A percentile compares a stretch with the other conserved stretches of the same genome.
These are phyloP conservation scores for Mycena leptocephala DNA, from an alignment of 768 basidiomycete species.

Conservation along the genomic window DNA sequence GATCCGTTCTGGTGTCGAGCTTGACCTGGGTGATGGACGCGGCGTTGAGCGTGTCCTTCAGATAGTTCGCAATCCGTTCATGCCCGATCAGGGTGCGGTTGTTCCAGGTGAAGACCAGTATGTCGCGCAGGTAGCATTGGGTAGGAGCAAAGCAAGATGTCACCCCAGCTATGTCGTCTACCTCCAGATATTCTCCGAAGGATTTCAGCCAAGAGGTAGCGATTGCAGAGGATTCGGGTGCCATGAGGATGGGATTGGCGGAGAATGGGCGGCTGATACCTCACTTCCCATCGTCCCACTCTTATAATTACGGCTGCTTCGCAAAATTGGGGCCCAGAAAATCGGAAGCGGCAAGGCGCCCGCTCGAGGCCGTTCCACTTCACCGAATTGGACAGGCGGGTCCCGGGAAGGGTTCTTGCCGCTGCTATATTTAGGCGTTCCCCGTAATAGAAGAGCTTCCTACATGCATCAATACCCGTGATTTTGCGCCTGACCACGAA, in stretches of 20 bases:
- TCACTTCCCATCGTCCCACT: no score
- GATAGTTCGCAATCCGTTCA: constrained; percentile 47
- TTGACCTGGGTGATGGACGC: constrained; percentile 45
- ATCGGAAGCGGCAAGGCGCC: no score
- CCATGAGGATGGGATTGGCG: background rate
- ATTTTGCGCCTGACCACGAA: no score
- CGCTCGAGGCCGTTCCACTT: no score
- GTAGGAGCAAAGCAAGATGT: background rate
- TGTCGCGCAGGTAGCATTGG: constrained; percentile 56
- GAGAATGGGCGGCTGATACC: background rate
- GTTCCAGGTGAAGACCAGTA: constrained; percentile 63
- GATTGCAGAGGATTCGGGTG: background rate
- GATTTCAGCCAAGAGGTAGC: background rate
- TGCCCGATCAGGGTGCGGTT: constrained; percentile 50
- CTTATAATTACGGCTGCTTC: no score
- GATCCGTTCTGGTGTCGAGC: constrained; percentile 40
- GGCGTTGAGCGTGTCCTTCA: constrained; percentile 39
- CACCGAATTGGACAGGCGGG: no score
- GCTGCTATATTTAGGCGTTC: no score
- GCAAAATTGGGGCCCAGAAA: no score
- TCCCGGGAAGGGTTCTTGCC: no score
- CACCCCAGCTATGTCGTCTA: background rate
- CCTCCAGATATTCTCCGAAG: background rate
- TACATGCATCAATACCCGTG: no score
- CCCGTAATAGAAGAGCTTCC: no score